These are phyloP conservation scores for Quambalaria eucalypti DNA, from an alignment of 1,284 basidiomycete species.

Conservation along the genomic window DNA sequence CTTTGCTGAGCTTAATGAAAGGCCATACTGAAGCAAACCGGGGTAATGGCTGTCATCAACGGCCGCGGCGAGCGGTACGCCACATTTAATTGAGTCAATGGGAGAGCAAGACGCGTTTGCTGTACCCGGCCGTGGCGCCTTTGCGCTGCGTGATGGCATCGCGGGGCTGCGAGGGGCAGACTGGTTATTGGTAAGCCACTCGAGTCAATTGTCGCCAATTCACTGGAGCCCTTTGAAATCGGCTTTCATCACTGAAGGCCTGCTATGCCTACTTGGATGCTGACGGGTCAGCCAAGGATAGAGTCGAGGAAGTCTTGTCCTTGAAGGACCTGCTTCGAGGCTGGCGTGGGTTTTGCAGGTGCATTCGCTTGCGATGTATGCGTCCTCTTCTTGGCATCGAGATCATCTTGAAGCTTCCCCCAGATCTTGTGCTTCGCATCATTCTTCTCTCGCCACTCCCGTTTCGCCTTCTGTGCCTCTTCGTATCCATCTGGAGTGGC, in stretches of 20 bases:
- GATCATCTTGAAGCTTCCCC: not conserved
- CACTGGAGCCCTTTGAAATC: too few species aligned
- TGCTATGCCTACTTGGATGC: not conserved
- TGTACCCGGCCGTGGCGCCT: not conserved
- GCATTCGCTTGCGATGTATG: not conserved
- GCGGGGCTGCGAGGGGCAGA: not conserved
- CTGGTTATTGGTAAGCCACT: not conserved
- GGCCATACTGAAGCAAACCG: too few species aligned
- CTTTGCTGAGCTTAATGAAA: too few species aligned
- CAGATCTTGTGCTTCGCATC: not conserved
- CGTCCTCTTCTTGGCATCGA: not conserved
- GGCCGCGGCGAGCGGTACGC: too few species aligned
- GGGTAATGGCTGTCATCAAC: too few species aligned
- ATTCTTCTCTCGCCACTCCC: not conserved
- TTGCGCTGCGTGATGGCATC: not conserved
- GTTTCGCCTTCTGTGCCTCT: not conserved
- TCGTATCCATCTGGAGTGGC: not conserved
- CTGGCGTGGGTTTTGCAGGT: not conserved
- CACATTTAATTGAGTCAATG: too few species aligned
- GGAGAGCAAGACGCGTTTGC: too few species aligned
- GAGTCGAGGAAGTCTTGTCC: conserved; percentile 1
- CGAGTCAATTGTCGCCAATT: too few species aligned
- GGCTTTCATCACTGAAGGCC: not conserved
- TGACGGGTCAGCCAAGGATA: not conserved
- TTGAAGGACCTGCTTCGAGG: not conserved